These are phyloP conservation scores for Herpetomonas samuelpessoai DNA, from an alignment of 208 protist species.

Conservation along the genomic window DNA sequence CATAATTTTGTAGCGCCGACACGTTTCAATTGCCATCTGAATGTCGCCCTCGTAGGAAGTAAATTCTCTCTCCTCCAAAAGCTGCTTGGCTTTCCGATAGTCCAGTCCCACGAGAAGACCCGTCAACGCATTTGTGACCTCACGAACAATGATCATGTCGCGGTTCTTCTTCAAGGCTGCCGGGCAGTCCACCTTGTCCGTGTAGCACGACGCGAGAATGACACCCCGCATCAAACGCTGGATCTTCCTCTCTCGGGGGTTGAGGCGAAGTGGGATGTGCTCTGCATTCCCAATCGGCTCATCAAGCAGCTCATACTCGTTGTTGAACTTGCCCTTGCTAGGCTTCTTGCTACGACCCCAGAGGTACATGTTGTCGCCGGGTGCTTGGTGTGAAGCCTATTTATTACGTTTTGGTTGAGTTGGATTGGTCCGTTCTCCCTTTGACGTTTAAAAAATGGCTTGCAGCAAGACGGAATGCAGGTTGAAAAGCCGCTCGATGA, in stretches of 20 bases:
- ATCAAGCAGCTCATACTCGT: constrained; percentile 71
- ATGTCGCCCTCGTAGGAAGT: constrained; percentile 66
- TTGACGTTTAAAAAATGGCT: too few species aligned
- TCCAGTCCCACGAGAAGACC: constrained; percentile 82
- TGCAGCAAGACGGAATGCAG: too few species aligned
- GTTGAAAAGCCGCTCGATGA: too few species aligned
- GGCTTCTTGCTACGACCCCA: neutral
- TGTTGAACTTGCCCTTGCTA: constrained; percentile 27
- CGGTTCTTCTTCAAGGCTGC: constrained; percentile 58
- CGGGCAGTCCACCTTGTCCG: constrained; percentile 86
- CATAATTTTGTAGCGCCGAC: constrained; percentile 93
- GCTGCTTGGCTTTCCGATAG: constrained; percentile 45
- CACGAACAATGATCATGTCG: constrained; percentile 62
- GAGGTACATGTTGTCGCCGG: neutral
- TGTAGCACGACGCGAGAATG: constrained; percentile 89
- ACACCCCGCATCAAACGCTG: constrained; percentile 87
- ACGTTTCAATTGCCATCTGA: constrained; percentile 73
- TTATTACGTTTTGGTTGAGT: too few species aligned
- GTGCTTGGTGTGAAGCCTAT: too few species aligned
- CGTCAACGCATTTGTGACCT: constrained; percentile 80
- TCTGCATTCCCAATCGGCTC: constrained; percentile 78
- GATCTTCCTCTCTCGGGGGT: constrained; percentile 72
- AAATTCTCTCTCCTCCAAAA: constrained; percentile 67
- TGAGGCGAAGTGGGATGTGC: constrained; percentile 87
- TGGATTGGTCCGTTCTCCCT: too few species aligned